Conservation (phyloP, 2,329 filamentous ascomycete genomes). For the Simplicillium aogashimaense region DNA sequence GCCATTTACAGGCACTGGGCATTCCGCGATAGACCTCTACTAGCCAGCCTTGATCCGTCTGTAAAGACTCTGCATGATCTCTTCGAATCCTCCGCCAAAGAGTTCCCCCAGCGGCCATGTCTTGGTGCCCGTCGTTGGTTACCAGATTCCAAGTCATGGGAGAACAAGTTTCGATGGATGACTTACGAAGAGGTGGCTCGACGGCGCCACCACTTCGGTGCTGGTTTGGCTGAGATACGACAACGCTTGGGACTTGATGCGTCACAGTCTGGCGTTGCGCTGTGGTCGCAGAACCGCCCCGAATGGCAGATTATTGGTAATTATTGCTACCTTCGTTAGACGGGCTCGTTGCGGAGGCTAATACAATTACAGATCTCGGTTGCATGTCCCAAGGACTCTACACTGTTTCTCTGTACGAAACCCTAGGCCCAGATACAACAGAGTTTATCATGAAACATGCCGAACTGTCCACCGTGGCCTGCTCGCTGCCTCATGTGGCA, state of each 20-base stretch:
- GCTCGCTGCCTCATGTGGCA: constrained; percentile 72
- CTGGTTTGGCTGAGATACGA: constrained; percentile 69
- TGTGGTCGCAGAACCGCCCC: constrained; percentile 81
- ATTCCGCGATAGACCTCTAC: constrained; percentile 57
- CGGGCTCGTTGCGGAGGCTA: not conserved
- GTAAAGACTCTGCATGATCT: constrained; percentile 62
- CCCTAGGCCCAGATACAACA: constrained; percentile 79
- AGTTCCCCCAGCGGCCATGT: constrained; percentile 53
- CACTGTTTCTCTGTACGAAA: constrained; percentile 93
- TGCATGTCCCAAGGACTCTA: constrained; percentile 80
- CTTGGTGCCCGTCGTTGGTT: constrained; percentile 71
- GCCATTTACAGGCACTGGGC: constrained; percentile 77
- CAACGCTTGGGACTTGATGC: constrained; percentile 53
- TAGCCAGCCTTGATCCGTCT: constrained; percentile 57
- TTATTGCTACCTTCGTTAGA: constrained; percentile 9
- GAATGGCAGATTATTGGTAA: constrained; percentile 73
- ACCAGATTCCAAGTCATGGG: constrained; percentile 55
- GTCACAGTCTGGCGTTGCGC: constrained; percentile 62
- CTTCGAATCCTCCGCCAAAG: constrained; percentile 56
- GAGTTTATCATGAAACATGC: constrained; percentile 96
- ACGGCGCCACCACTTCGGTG: constrained; percentile 68
- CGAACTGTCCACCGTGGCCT: constrained; percentile 62
- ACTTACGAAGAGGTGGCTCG: constrained; percentile 64
- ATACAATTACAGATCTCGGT: constrained; percentile 55
- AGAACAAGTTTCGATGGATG: constrained; percentile 64